Conservation (phyloP, 2,329 filamentous ascomycete genomes). For the Colletotrichum limetticola region DNA sequence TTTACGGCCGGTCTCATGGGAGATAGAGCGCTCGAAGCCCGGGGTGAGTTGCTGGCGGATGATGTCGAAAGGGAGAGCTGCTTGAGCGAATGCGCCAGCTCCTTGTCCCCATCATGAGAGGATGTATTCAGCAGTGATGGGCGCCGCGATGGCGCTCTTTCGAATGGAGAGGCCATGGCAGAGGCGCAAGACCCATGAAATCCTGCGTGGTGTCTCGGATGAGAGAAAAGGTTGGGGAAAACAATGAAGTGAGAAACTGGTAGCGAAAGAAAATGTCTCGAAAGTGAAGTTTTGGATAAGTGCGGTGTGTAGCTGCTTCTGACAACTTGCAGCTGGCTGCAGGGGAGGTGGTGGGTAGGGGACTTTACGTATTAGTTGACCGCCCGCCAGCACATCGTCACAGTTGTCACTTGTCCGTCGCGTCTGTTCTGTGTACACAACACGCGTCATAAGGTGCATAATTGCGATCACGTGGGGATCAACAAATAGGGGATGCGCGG, state of each 20-base stretch:
- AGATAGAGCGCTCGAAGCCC: slow-evolving; percentile 42
- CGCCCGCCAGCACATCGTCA: slow-evolving; percentile 27
- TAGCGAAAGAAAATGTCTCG: background rate
- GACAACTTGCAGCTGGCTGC: slow-evolving; percentile 25
- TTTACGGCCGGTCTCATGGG: slow-evolving; percentile 50
- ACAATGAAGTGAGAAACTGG: background rate
- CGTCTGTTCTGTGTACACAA: slow-evolving; percentile 27
- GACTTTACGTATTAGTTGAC: slow-evolving; percentile 13
- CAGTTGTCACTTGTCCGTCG: slow-evolving; percentile 1
- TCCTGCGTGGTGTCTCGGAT: background rate
- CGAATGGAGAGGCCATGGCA: slow-evolving; percentile 30
- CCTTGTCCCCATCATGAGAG: slow-evolving; percentile 43
- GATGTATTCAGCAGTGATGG: slow-evolving; percentile 44
- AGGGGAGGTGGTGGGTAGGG: slow-evolving; percentile 24
- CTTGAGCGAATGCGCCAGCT: slow-evolving; percentile 54
- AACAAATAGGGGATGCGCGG: slow-evolving; percentile 23
- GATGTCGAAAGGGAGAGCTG: slow-evolving; percentile 55
- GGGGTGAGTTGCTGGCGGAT: slow-evolving; percentile 41
- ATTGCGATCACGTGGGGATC: slow-evolving; percentile 25
- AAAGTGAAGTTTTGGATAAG: background rate
- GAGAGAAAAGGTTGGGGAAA: background rate
- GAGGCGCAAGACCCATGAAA: slow-evolving; percentile 23
- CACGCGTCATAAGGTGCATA: slow-evolving; percentile 31
- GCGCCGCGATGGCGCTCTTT: slow-evolving; percentile 43
- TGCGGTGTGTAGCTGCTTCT: slow-evolving; percentile 4